Evolutionary conservation across 805 yeast genomes (phyloP).

Genomic region (Schizosaccharomyces octosporus): DNA sequence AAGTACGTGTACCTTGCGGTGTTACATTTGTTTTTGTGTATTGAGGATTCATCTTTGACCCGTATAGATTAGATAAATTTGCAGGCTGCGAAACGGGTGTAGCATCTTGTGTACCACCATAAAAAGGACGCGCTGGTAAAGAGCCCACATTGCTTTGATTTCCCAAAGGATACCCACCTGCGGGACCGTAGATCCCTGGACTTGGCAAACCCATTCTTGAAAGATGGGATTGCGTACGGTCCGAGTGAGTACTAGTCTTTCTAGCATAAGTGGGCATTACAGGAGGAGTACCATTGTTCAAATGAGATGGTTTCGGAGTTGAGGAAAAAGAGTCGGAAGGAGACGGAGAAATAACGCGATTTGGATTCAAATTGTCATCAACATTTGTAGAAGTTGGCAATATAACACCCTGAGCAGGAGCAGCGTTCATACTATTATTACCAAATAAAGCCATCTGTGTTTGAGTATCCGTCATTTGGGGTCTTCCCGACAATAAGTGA

Average conservation of each 20-base stretch:
- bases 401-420: conserved; percentile 85
- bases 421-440: conserved; percentile 62
- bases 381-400: conserved; percentile 26
- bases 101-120: too few species aligned
- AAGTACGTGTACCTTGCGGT: too few species aligned
- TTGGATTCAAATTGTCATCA: conserved; percentile 7
- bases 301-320: conserved; percentile 7
- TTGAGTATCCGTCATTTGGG: conserved; percentile 34
- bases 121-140: too few species aligned
- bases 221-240: not conserved
- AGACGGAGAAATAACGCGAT: conserved; percentile 8
- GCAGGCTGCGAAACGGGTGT: too few species aligned
- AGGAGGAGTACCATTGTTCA: not conserved
- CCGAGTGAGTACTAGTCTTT: not conserved
- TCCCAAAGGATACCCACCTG: too few species aligned
- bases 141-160: too few species aligned
- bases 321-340: conserved; percentile 4
- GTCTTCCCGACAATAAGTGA: conserved; percentile 41
- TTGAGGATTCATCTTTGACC: too few species aligned
- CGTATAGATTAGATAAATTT: too few species aligned
- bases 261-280: not conserved
- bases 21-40: too few species aligned
- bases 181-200: too few species aligned
- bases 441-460: conserved; percentile 32
- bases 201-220: too few species aligned